Percentiles rank a stretch among this genome's conserved stretches.
These are phyloP conservation scores for Globisporangium spiculum DNA, from an alignment of 352 stramenopile species.

Conservation along the genomic window DNA sequence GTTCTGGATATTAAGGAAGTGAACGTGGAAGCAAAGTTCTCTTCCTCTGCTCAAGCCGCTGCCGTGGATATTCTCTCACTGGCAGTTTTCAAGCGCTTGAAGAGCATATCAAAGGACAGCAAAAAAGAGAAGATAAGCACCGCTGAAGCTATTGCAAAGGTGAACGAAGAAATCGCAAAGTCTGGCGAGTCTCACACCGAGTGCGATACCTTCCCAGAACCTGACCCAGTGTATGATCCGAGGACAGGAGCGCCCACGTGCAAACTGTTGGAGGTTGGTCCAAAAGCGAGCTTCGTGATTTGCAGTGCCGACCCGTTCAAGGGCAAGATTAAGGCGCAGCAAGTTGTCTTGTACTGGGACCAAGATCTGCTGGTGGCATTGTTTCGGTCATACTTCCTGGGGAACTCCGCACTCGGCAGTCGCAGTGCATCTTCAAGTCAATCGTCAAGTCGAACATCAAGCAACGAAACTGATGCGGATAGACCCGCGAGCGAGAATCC, in stretches of 20 bases:
- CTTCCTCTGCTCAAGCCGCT: constrained; percentile 47
- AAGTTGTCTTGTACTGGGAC: constrained; percentile 67
- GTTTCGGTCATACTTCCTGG: constrained; percentile 52
- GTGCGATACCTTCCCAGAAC: constrained; percentile 11
- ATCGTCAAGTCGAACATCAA: constrained; percentile 32
- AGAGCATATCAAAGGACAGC: constrained; percentile 2
- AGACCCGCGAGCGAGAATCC: neutral
- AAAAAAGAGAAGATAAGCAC: constrained; percentile 34
- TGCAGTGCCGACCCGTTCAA: constrained; percentile 54
- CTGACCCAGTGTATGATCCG: constrained; percentile 42
- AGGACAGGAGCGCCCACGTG: constrained; percentile 32
- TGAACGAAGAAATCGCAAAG: constrained; percentile 26
- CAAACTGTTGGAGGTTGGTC: constrained; percentile 58
- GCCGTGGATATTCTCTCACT: constrained; percentile 43
- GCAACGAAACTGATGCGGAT: neutral
- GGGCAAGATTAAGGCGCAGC: constrained; percentile 43
- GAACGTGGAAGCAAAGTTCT: constrained; percentile 65
- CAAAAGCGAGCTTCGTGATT: constrained; percentile 51
- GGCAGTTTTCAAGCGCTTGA: constrained; percentile 39
- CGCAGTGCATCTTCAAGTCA: constrained; percentile 24
- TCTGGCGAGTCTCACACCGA: neutral
- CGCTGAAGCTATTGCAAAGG: constrained; percentile 30
- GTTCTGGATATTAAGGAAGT: constrained; percentile 57
- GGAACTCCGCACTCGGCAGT: constrained; percentile 22
- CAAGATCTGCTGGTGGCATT: constrained; percentile 61